A percentile compares a stretch with the other conserved stretches of the same genome.
phyloP scores from a whole-genome alignment of 108 stramenopile genomes.

The Aureococcus anophagefferens region DNA sequence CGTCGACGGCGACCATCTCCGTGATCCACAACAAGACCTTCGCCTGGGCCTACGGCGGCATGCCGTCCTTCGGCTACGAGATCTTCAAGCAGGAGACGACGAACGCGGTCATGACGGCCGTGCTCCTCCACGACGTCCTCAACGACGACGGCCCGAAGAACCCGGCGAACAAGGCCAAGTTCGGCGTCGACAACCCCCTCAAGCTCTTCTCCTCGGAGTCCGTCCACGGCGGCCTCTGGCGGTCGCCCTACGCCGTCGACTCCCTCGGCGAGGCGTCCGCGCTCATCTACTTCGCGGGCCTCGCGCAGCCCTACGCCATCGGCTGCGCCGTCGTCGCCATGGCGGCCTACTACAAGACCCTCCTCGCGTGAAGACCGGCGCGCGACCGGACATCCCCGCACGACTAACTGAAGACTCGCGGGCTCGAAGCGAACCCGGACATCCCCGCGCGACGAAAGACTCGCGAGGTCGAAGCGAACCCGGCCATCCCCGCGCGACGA shows the following conservation, averaged over 20 bases:
- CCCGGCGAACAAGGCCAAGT: constrained; percentile 43
- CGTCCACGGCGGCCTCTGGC: constrained; percentile 91
- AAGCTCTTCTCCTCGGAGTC: constrained; percentile 84
- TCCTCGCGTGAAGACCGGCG: too few species aligned
- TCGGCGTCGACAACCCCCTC: constrained; percentile 72
- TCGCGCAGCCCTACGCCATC: constrained; percentile 36
- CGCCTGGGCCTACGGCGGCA: constrained; percentile 95
- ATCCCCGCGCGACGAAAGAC: too few species aligned
- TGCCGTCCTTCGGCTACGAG: constrained; percentile 94
- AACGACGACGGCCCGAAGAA: constrained; percentile 60
- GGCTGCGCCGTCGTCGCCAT: too few species aligned
- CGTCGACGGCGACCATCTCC: constrained; percentile 85
- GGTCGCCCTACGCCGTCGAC: constrained; percentile 83
- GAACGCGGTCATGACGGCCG: constrained; percentile 90
- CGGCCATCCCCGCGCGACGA: too few species aligned
- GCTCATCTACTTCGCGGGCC: constrained; percentile 71
- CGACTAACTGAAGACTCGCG: too few species aligned
- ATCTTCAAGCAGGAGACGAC: constrained; percentile 92
- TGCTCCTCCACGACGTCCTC: constrained; percentile 79
- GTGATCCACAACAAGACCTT: constrained; percentile 86
- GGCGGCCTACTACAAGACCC: too few species aligned
- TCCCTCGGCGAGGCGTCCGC: constrained; percentile 88
- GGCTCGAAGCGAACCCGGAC: too few species aligned
- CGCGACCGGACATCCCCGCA: too few species aligned
- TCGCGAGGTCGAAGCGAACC: too few species aligned